These are phyloP conservation scores for Microbotryum scabiosae DNA, from an alignment of 1,284 basidiomycete genomes.

Conservation along the genomic window DNA sequence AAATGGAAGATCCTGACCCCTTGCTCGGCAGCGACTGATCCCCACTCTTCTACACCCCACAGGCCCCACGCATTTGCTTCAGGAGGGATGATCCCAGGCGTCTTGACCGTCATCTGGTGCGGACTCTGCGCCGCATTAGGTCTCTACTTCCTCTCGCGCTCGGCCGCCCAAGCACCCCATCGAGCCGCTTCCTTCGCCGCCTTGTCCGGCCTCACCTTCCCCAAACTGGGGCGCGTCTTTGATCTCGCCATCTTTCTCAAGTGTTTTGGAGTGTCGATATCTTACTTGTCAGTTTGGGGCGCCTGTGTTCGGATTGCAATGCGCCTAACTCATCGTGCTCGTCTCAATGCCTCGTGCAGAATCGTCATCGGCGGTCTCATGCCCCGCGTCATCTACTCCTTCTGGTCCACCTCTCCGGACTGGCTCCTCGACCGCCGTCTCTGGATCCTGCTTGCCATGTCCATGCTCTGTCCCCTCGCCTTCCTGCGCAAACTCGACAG, in stretches of 20 bases:
- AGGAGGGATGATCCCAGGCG: conserved; percentile 53
- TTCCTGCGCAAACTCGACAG: conserved; percentile 70
- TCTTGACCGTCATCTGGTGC: conserved; percentile 79
- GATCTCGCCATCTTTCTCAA: conserved; percentile 92
- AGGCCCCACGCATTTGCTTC: conserved; percentile 41
- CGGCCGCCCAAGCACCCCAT: conserved; percentile 70
- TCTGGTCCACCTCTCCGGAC: conserved; percentile 58
- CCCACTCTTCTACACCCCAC: conserved; percentile 32
- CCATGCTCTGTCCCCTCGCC: conserved; percentile 74
- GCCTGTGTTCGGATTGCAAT: conserved; percentile 1
- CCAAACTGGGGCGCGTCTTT: conserved; percentile 50
- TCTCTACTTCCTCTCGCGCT: conserved; percentile 77
- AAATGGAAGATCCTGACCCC: background rate
- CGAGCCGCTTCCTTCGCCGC: conserved; percentile 75
- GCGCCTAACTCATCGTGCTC: too few species aligned
- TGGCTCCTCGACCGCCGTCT: conserved; percentile 68
- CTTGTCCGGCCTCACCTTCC: conserved; percentile 71
- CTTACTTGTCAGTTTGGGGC: conserved; percentile 47
- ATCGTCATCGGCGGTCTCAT: conserved; percentile 88
- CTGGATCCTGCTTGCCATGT: conserved; percentile 77
- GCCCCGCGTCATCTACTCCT: conserved; percentile 80
- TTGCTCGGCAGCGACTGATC: background rate
- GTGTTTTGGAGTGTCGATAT: conserved; percentile 90
- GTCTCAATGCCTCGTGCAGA: conserved; percentile 41
- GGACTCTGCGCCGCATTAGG: conserved; percentile 74